These are phyloP conservation scores for Petunia axillaris DNA, from an alignment of 257 asterid species.

Conservation along the genomic window DNA sequence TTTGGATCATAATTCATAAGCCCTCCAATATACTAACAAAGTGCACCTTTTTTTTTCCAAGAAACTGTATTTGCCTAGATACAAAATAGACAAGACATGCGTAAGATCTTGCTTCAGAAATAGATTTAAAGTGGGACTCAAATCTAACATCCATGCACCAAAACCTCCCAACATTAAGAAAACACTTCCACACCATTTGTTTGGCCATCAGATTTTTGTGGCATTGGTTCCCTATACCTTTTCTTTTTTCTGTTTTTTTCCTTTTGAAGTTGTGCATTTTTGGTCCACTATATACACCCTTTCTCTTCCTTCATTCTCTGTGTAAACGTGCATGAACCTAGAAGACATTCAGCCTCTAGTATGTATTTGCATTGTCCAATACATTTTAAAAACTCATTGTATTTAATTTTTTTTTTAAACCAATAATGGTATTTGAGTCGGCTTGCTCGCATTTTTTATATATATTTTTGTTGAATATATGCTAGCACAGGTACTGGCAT, in stretches of 20 bases:
- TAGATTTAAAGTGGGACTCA: slow-evolving; percentile 11
- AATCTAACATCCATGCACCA: slow-evolving; percentile 12
- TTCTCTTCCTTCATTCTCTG: neutral
- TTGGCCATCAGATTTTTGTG: neutral
- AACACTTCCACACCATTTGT: slow-evolving; percentile 18
- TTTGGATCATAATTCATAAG: neutral
- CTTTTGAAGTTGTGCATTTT: slow-evolving; percentile 1
- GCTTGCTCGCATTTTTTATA: too few relatives aligned
- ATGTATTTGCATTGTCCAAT: neutral
- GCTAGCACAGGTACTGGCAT: too few relatives aligned
- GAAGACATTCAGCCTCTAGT: neutral
- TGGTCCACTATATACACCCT: neutral
- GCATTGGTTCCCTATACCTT: neutral
- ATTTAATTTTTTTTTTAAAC: neutral
- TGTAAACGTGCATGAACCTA: slow-evolving; percentile 1
- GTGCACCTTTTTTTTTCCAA: neutral
- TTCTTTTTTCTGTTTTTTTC: slow-evolving; percentile 3
- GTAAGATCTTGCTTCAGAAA: neutral
- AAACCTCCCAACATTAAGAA: slow-evolving; percentile 4
- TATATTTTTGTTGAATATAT: too few relatives aligned
- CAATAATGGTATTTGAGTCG: too few relatives aligned
- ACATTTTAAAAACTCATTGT: neutral
- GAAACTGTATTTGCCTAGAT: neutral
- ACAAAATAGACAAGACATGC: neutral
- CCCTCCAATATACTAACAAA: neutral